Conservation (phyloP, 352 stramenopile genomes). For the Pythium brachiatum region DNA sequence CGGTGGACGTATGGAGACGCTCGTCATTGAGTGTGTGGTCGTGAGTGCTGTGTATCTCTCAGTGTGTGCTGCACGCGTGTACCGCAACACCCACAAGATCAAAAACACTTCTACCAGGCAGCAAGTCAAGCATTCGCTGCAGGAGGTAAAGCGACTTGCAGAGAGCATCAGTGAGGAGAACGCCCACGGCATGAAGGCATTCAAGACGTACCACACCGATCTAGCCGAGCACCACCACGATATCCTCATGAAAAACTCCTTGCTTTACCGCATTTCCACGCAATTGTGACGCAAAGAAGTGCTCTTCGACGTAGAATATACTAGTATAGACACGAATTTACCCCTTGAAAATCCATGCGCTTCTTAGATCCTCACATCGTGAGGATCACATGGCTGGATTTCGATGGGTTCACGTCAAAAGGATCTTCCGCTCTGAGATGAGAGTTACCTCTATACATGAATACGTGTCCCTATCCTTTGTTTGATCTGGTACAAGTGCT, state of each 20-base stretch:
- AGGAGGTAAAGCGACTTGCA: background rate
- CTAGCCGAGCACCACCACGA: background rate
- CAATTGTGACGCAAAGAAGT: background rate
- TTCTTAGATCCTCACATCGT: background rate
- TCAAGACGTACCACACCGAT: background rate
- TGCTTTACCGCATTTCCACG: background rate
- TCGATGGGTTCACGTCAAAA: background rate
- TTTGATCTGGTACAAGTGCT: background rate
- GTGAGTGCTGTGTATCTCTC: background rate
- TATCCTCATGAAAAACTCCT: background rate
- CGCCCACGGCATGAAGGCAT: background rate
- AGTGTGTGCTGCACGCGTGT: background rate
- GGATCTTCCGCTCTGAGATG: background rate
- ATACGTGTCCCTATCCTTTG: background rate
- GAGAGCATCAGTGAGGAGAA: too few species aligned
- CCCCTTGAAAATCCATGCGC: too few species aligned
- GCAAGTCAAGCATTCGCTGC: background rate
- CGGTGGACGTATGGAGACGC: background rate
- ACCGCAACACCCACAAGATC: background rate
- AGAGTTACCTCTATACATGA: background rate
- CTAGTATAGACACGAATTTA: too few species aligned
- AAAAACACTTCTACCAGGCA: background rate
- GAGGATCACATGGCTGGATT: background rate
- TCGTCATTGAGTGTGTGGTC: background rate
- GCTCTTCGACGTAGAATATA: too few species aligned